Percentiles rank a stretch among this genome's conserved stretches.
Evolutionary conservation across 352 stramenopile species (phyloP).

Genomic region (Globisporangium cederbergense): DNA sequence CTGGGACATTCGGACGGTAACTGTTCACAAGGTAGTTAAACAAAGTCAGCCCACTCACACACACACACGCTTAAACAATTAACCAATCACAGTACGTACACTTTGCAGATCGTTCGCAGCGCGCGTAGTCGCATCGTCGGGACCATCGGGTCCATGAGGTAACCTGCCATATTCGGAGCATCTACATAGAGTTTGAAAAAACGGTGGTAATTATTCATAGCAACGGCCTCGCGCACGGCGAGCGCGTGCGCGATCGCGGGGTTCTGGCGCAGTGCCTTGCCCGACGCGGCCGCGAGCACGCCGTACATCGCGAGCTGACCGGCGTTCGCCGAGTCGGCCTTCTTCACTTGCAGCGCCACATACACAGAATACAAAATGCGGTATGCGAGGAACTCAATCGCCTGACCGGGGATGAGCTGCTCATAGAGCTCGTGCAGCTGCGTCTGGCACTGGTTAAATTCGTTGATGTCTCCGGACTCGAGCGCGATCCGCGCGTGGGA

Average conservation of each 20-base stretch:
- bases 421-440: slow-evolving; percentile 88
- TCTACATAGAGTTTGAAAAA: slow-evolving; percentile 88
- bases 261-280: slow-evolving; percentile 41
- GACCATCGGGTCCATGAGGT: slow-evolving; percentile 87
- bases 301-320: slow-evolving; percentile 85
- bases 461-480: slow-evolving; percentile 93
- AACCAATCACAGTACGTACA: slow-evolving; percentile 38
- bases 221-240: slow-evolving; percentile 73
- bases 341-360: slow-evolving; percentile 85
- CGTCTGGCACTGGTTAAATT: slow-evolving; percentile 95
- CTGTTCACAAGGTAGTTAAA: slow-evolving; percentile 20
- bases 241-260: slow-evolving; percentile 68
- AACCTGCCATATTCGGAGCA: slow-evolving; percentile 89
- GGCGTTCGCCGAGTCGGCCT: slow-evolving; percentile 70
- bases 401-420: slow-evolving; percentile 64
- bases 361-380: slow-evolving; percentile 90
- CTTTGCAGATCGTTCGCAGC: slow-evolving; percentile 86
- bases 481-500: slow-evolving; percentile 95
- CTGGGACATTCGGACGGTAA: slow-evolving; percentile 68
- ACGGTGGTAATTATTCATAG: slow-evolving; percentile 84
- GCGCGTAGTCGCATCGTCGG: slow-evolving; percentile 74
- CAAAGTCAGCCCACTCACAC: background rate
- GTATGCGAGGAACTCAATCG: slow-evolving; percentile 85
- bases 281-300: slow-evolving; percentile 51
- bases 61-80: slow-evolving; percentile 21